phyloP scores from a whole-genome alignment of 257 asterid genomes.

The Perilla frutescens region DNA sequence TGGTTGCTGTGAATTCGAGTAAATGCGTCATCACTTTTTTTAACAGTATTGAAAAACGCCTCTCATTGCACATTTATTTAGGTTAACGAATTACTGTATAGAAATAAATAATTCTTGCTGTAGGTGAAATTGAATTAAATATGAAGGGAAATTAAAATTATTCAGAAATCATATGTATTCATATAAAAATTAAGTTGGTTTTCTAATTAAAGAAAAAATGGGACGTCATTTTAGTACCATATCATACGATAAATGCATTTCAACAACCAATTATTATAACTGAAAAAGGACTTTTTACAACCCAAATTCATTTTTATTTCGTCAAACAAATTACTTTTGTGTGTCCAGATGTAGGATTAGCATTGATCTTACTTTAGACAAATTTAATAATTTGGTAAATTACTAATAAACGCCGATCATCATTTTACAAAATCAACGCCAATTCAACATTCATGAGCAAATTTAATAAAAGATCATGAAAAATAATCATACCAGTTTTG shows the following conservation, averaged over 20 bases:
- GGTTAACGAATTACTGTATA: constrained; percentile 35
- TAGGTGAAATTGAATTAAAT: neutral
- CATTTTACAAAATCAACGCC: neutral
- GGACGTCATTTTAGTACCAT: neutral
- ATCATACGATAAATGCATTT: neutral
- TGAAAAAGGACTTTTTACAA: neutral
- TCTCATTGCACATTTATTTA: constrained; percentile 46
- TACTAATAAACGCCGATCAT: too few relatives aligned
- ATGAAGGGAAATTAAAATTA: too few relatives aligned
- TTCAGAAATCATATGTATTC: too few relatives aligned
- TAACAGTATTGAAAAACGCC: constrained; percentile 23
- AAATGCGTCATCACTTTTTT: constrained; percentile 44
- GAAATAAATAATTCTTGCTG: constrained; percentile 16
- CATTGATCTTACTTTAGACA: too few relatives aligned
- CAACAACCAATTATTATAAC: neutral
- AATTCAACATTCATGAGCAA: neutral
- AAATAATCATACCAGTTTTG: neutral
- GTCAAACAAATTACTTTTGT: neutral
- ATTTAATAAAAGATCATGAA: neutral
- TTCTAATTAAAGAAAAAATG: too few relatives aligned
- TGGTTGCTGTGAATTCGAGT: constrained; percentile 57
- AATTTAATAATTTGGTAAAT: too few relatives aligned
- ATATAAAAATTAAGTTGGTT: too few relatives aligned
- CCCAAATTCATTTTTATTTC: neutral
- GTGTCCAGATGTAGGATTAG: neutral